Evolutionary conservation across 345 rosid genomes (phyloP).

Genomic region (Cardamine chenopodiifolia): DNA sequence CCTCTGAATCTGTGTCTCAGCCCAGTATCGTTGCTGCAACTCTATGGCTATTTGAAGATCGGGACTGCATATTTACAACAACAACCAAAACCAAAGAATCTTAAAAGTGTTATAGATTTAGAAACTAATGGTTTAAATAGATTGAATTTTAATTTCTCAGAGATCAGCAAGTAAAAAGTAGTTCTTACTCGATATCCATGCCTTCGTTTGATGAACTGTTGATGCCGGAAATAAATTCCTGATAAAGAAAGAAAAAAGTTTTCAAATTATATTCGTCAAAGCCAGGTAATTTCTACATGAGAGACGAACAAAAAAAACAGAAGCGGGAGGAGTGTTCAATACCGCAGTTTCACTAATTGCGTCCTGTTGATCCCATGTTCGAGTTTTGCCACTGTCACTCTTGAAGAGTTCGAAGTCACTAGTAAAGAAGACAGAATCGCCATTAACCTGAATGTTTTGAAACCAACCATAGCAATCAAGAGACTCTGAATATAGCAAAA

Average conservation of each 20-base stretch:
- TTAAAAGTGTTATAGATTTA: not conserved
- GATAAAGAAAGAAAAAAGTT: conserved; percentile 29
- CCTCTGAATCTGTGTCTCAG: not conserved
- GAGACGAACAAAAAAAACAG: no score
- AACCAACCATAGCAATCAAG: conserved; percentile 11
- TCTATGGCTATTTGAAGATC: conserved; percentile 9
- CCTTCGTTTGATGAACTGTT: conserved; percentile 57
- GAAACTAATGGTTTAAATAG: conserved; percentile 1
- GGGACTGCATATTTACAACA: not conserved
- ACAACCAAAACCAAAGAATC: not conserved
- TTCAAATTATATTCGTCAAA: conserved; percentile 7
- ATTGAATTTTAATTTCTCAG: not conserved
- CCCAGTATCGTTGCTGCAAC: not conserved
- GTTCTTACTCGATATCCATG: conserved; percentile 58
- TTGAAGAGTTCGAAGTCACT: conserved; percentile 72
- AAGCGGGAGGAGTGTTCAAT: conserved; percentile 26
- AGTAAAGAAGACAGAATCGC: conserved; percentile 79
- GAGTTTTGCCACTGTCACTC: conserved; percentile 54
- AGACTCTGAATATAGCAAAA: conserved; percentile 3
- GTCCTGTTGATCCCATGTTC: conserved; percentile 67
- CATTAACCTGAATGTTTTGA: conserved; percentile 63
- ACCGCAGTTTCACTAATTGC: conserved; percentile 70
- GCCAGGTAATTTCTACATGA: no score
- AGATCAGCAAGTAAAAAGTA: conserved; percentile 16
- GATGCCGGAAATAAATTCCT: conserved; percentile 71